Percentiles rank a stretch among this genome's conserved stretches.
Conservation (phyloP, 2,329 filamentous ascomycete species). For the Beauveria sp. region DNA sequence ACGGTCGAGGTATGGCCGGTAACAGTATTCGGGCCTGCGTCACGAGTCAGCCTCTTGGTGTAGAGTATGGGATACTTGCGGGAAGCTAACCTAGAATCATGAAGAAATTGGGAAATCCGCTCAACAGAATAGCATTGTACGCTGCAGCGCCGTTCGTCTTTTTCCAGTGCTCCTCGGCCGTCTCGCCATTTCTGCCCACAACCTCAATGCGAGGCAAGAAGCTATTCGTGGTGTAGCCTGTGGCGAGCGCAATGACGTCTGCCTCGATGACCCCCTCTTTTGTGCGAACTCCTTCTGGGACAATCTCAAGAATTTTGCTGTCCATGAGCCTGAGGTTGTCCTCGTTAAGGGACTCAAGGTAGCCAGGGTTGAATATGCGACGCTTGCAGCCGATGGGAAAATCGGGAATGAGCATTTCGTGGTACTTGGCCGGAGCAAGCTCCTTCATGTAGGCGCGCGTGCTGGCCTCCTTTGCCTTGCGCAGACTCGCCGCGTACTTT, state of each 20-base stretch:
- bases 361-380: constrained; percentile 51
- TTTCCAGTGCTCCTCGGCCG: constrained; percentile 48
- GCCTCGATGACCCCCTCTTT: constrained; percentile 37
- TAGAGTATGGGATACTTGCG: no score
- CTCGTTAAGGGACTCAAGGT: constrained; percentile 44
- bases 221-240: constrained; percentile 49
- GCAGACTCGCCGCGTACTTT: constrained; percentile 26
- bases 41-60: background rate
- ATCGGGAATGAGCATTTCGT: constrained; percentile 53
- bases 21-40: constrained; percentile 47
- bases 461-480: constrained; percentile 27
- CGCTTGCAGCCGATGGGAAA: constrained; percentile 58
- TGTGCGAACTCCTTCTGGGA: constrained; percentile 31
- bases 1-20: constrained; percentile 56
- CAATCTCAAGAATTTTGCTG: constrained; percentile 39
- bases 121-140: constrained; percentile 51
- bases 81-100: constrained; percentile 40
- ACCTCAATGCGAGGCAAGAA: constrained; percentile 48
- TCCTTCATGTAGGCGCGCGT: constrained; percentile 35
- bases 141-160: constrained; percentile 52
- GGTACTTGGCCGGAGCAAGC: constrained; percentile 50
- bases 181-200: constrained; percentile 40
- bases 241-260: constrained; percentile 55
- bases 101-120: constrained; percentile 59
- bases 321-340: constrained; percentile 40